Evolutionary conservation across 2,329 filamentous ascomycete genomes (phyloP).

Genomic region (Phialophora macrospora): DNA sequence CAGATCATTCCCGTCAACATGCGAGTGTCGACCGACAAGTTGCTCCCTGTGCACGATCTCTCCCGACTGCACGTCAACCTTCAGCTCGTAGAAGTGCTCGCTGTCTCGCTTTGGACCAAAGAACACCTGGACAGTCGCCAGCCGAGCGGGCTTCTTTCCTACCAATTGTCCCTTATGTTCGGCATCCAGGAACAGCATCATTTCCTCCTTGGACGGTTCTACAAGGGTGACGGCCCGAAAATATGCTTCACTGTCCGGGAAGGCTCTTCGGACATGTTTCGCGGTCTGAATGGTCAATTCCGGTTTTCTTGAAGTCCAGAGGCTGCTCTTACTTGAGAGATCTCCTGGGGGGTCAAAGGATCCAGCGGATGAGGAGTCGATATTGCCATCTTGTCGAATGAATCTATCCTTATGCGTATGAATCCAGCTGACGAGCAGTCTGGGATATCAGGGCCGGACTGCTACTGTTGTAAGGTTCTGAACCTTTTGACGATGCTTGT

Average conservation of each 20-base stretch:
- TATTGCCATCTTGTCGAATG: conserved; percentile 10
- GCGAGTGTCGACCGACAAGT: conserved; percentile 52
- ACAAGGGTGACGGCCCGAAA: conserved; percentile 59
- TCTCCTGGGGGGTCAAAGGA: conserved; percentile 43
- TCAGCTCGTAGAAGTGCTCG: conserved; percentile 46
- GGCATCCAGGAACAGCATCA: conserved; percentile 53
- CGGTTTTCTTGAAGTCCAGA: background rate
- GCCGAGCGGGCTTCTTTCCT: conserved; percentile 43
- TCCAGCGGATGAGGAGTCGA: conserved; percentile 42
- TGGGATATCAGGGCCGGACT: background rate
- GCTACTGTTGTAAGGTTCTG: background rate
- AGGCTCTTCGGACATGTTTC: conserved; percentile 45
- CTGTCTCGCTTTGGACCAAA: conserved; percentile 44
- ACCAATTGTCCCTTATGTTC: conserved; percentile 42
- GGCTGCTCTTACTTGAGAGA: conserved; percentile 38
- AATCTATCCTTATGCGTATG: background rate
- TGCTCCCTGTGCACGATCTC: conserved; percentile 42
- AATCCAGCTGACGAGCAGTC: background rate
- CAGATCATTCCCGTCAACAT: conserved; percentile 58
- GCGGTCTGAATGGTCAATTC: conserved; percentile 35
- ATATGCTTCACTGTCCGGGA: conserved; percentile 44
- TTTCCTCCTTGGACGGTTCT: conserved; percentile 57
- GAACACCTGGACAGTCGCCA: conserved; percentile 46
- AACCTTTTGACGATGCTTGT: background rate
- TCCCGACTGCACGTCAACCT: conserved; percentile 39